Base-by-base conservation (phyloP, 2,329 filamentous ascomycete genomes). In the Nothophoma quercina region DNA sequence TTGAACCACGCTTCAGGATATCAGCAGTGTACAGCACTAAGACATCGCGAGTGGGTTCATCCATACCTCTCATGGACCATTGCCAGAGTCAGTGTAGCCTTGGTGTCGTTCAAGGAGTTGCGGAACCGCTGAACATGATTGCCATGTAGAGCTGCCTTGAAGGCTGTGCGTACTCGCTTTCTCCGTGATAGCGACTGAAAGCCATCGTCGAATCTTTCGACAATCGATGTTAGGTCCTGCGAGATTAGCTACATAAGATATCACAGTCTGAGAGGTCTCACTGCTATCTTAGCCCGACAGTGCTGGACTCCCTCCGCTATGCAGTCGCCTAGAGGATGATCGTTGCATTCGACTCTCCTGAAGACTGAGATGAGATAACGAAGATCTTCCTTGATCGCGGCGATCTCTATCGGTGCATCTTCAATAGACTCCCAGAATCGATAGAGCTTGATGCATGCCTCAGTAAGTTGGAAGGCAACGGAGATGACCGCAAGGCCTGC, bases 371-470 rank as follows among this genome's bases (percentile, higher is more conserved):
- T 54, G 0, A 59, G 48, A 16, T 55, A 61, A 9, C 36, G 44
- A 2, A 58, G 23, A 41, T 62, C 54, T 33, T 58, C 56, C 13
- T 58, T 58, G 35, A 62, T 53, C 0, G 51, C 38, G 16, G 35
- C 25, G 6, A 62, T 51, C 26, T 62, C 59, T 5, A 43, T 40
- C 7, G 59, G 56, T 5, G 54, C 59, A 48, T 56, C 54, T 51
- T 58, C 48, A 13, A 59, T 41, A 0, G 56, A 43, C 23, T 62
- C 56, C 59, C 56, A 62, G 29, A 59, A 62, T 2, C 13, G 43
- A 9, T 62, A 55, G 10, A 57, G 54, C n/a, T 54, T 57, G 13
- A 54, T 21, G 26, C 49, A 57, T n/a, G 35, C 10, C n/a, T 54
- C 49, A 7, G 25, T 57, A 3, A 57, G 28, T 16, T 57, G 54